phyloP scores from a whole-genome alignment of 2,329 filamentous ascomycete genomes.

The Cytospora mali region DNA sequence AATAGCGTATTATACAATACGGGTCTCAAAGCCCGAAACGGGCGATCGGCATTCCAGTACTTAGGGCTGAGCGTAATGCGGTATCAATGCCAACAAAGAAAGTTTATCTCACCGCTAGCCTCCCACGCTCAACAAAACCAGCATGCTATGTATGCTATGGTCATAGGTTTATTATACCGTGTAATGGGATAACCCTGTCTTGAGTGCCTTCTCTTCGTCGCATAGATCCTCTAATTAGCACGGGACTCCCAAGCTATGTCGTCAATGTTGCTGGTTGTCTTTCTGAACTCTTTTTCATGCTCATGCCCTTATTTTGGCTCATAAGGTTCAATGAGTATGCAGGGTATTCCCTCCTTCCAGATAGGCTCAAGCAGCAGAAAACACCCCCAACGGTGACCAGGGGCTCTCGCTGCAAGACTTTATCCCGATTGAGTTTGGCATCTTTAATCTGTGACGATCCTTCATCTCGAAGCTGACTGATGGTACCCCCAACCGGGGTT shows the following conservation, averaged over 20 bases:
- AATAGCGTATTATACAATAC: slow-evolving; percentile 19
- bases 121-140: neutral
- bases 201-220: neutral
- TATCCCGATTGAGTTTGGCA: neutral
- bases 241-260: too few species aligned
- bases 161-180: neutral
- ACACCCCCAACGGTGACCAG: too few species aligned
- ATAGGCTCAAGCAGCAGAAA: too few species aligned
- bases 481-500: too few species aligned
- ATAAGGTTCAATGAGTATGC: neutral
- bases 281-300: too few species aligned
- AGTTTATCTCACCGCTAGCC: neutral
- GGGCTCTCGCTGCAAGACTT: neutral
- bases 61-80: neutral
- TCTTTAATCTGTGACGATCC: neutral
- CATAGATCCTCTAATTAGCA: neutral
- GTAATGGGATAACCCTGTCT: neutral
- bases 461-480: neutral
- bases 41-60: neutral
- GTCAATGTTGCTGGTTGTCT: too few species aligned
- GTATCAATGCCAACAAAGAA: neutral
- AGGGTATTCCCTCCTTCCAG: too few species aligned
- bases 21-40: neutral
- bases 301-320: too few species aligned
- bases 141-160: neutral